Conservation (phyloP, 2,329 filamentous ascomycete species). For the Botrytis sinoallii region DNA sequence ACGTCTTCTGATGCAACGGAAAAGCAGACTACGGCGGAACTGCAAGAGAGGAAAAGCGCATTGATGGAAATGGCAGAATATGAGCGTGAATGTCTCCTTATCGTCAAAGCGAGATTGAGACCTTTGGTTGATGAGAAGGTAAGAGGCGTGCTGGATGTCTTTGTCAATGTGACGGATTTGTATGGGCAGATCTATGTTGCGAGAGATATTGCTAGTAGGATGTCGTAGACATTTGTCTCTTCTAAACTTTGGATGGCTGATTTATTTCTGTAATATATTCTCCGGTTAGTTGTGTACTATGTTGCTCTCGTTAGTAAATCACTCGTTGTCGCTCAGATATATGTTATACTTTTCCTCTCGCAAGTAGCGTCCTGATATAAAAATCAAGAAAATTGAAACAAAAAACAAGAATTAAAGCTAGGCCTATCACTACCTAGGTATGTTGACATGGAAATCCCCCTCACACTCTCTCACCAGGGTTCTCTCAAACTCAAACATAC, state of each 20-base stretch:
- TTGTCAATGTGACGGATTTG: slow-evolving; percentile 21
- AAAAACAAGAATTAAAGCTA: neutral
- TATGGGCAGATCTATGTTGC: slow-evolving; percentile 23
- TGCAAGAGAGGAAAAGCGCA: neutral
- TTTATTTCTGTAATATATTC: neutral
- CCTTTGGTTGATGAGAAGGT: neutral
- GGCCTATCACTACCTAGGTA: neutral
- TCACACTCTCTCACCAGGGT: neutral
- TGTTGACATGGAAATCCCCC: neutral
- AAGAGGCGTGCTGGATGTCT: neutral
- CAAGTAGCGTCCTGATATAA: neutral
- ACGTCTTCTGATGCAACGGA: neutral
- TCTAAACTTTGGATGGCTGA: neutral
- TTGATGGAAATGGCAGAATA: neutral
- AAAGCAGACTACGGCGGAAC: neutral
- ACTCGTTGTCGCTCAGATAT: neutral
- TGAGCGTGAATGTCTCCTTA: neutral
- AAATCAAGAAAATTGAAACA: too few species aligned
- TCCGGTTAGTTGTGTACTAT: neutral
- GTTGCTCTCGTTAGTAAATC: neutral
- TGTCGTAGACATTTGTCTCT: neutral
- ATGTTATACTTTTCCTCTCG: neutral
- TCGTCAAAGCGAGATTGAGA: neutral
- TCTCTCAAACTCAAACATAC: neutral
- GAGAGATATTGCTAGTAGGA: slow-evolving; percentile 17